A percentile compares a stretch with the other conserved stretches of the same genome.
phyloP scores from a whole-genome alignment of 192 early-diverging fungal genomes.

The Backusella sp. region DNA sequence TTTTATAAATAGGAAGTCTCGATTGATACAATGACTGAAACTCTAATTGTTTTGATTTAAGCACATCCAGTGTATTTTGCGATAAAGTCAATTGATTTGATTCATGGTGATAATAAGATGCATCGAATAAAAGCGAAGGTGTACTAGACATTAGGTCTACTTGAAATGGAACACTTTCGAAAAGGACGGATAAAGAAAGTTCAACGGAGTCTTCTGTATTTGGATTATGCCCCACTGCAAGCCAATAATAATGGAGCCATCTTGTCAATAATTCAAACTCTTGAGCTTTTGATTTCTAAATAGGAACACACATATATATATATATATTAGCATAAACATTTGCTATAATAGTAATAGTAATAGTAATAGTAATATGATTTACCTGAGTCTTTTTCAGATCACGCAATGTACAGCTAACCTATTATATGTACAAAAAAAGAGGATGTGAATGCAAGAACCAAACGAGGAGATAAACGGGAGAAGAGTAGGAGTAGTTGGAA shows the following conservation, averaged over 20 bases:
- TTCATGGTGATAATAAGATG: constrained; percentile 3
- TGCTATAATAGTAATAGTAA: not conserved
- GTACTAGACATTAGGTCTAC: not conserved
- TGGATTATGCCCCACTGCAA: constrained; percentile 4
- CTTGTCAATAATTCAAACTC: constrained; percentile 18
- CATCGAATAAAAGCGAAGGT: constrained; percentile 7
- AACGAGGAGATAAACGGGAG: not conserved
- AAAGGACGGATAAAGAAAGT: constrained; percentile 13
- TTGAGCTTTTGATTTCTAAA: constrained; percentile 14
- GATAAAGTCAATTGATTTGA: constrained; percentile 41
- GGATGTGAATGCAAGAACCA: not conserved
- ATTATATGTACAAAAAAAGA: not conserved
- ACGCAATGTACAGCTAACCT: constrained; percentile 15
- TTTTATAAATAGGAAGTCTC: constrained; percentile 34
- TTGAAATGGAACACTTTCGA: constrained; percentile 4
- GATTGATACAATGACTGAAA: constrained; percentile 40
- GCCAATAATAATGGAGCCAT: constrained; percentile 30
- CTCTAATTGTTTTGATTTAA: constrained; percentile 29
- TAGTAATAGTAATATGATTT: not conserved
- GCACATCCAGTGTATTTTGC: constrained; percentile 34
- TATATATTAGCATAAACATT: not conserved
- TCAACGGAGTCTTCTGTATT: constrained; percentile 23
- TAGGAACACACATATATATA: not conserved
- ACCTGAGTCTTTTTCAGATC: constrained; percentile 11
- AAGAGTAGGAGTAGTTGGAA: not conserved